Base-by-base conservation (phyloP, 495 filamentous ascomycete genomes). In the Aspergillus heteromorphus region DNA sequence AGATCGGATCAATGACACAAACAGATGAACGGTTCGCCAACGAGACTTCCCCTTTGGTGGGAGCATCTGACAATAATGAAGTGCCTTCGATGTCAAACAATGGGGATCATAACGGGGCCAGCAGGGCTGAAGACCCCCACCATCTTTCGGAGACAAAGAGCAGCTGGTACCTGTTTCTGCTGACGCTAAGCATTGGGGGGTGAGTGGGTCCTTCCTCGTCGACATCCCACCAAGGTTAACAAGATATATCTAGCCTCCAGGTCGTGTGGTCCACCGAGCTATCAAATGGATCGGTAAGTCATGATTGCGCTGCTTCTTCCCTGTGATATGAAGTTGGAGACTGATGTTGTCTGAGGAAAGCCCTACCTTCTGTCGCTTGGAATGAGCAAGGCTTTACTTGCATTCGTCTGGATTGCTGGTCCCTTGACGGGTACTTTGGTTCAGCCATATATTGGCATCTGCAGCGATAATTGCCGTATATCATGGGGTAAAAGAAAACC, bases 241-340 rank as follows among this genome's bases (percentile, higher is more conserved):
- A 0, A 20, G 27, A 45, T 27, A 18, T 1, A 16, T 40, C 16
- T 51, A 83, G 89, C 21, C 75, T 97, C 55, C 91, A 96, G 68
- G 84, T 97, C 63, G 90, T 89, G n/a, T 97, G 92, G 92, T 87
- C 89, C 7, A 89, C 93, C 38, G 91, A 96, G 65, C 72, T 92
- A 49, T 92, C 89, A 47, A 87, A 92, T 73, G 89, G 89, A 58
- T 92, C 91, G 38, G 80, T 83, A 69, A 53, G 81, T 68, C 20
- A 48, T 16, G 18, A n/a, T 6, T 25, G 38, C 14, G 14, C 16
- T 14, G 13, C 36, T 13, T 20, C 13, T 2, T 40, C 17, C 30
- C 2, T 10, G 1, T 10, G 16, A 45, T 54, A 6, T 30, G 13
- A 7, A 17, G 6, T 47, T 29, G 13, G 14, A 40, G 30, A 38